Percentiles rank a stretch among this genome's conserved stretches.
These are phyloP conservation scores for Backusella macrospora DNA, from an alignment of 192 early-diverging fungal species.

Conservation along the genomic window DNA sequence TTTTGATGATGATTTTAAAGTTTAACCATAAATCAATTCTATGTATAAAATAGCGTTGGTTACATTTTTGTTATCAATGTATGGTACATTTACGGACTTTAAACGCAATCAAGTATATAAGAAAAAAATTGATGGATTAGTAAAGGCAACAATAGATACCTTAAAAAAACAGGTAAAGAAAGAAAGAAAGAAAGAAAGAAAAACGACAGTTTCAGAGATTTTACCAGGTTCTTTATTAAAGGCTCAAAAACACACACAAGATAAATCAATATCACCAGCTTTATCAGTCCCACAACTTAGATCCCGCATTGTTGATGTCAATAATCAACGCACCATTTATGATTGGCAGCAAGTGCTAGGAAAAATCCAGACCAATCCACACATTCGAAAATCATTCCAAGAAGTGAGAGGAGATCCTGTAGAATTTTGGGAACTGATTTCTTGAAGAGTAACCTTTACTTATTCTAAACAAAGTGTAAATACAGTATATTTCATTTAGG, in stretches of 20 bases:
- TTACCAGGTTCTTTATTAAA: not conserved
- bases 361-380: not conserved
- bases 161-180: slow-evolving; percentile 15
- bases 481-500: not conserved
- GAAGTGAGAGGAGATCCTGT: slow-evolving; percentile 8
- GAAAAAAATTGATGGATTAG: not conserved
- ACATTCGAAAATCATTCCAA: not conserved
- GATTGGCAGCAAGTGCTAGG: slow-evolving; percentile 1
- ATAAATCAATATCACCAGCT: slow-evolving; percentile 2
- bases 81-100: not conserved
- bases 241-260: not conserved
- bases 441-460: not conserved
- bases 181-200: not conserved
- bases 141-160: not conserved
- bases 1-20: not conserved
- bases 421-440: slow-evolving; percentile 9
- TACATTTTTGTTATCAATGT: not conserved
- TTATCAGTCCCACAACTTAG: not conserved
- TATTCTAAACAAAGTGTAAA: not conserved
- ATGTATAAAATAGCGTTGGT: not conserved
- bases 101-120: not conserved
- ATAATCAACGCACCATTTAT: not conserved
- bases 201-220: not conserved
- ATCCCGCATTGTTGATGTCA: not conserved
- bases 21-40: not conserved